These are phyloP conservation scores for Chrysoporthe deuterocubensis DNA, from an alignment of 2,329 filamentous ascomycete genomes.

Conservation along the genomic window DNA sequence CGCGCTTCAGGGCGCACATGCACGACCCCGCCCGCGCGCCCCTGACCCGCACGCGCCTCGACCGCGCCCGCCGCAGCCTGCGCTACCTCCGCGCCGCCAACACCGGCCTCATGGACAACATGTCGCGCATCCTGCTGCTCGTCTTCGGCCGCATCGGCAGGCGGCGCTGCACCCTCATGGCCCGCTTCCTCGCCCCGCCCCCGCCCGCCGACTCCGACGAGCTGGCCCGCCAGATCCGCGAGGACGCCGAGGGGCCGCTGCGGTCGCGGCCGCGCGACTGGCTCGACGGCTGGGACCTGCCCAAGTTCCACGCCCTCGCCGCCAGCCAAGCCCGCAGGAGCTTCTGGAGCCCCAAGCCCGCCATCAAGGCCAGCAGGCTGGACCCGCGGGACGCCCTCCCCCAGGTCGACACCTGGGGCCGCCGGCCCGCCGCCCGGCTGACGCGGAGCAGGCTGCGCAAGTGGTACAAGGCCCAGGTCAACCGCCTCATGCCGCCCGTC, in stretches of 20 bases:
- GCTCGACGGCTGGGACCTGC: constrained; percentile 54
- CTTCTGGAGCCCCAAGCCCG: constrained; percentile 35
- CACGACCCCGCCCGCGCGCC: constrained; percentile 30
- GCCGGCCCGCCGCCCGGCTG: constrained; percentile 44
- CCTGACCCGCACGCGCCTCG: constrained; percentile 37
- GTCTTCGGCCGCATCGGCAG: constrained; percentile 59
- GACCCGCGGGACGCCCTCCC: constrained; percentile 44
- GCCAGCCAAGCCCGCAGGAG: constrained; percentile 43
- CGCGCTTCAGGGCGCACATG: constrained; percentile 50
- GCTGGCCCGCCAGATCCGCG: constrained; percentile 38
- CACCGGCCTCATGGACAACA: constrained; percentile 50
- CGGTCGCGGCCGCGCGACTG: constrained; percentile 39
- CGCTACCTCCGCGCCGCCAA: constrained; percentile 58
- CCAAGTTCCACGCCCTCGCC: constrained; percentile 48
- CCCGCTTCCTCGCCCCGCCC: constrained; percentile 42
- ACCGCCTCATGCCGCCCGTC: constrained; percentile 59
- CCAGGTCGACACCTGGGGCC: constrained; percentile 54
- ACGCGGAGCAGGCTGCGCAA: constrained; percentile 47
- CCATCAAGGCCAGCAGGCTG: constrained; percentile 36
- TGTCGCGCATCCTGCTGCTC: constrained; percentile 52
- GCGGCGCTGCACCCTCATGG: constrained; percentile 53
- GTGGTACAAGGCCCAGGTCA: constrained; percentile 52
- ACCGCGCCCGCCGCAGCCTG: constrained; percentile 48
- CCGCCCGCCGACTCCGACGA: constrained; percentile 46
- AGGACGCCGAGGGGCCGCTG: neutral